These are phyloP conservation scores for Saccharomyces hybrid DNA, from an alignment of 1,139 yeast genomes.

Conservation along the genomic window DNA sequence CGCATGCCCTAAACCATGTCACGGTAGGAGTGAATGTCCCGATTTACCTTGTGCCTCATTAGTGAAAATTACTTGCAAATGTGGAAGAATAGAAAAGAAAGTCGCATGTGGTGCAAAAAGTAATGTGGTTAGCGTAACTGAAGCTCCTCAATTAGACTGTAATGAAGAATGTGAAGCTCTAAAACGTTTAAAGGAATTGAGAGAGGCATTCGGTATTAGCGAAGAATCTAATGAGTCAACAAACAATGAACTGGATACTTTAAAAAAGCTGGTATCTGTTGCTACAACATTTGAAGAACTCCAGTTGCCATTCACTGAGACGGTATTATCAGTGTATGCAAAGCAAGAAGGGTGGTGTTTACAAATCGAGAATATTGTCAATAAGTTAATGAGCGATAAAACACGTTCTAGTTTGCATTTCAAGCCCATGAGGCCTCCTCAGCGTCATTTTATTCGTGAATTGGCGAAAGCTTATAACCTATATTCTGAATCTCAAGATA, in stretches of 20 bases:
- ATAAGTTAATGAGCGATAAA: slow-evolving; percentile 39
- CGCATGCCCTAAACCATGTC: slow-evolving; percentile 56
- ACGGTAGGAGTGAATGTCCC: slow-evolving; percentile 46
- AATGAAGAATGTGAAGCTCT: slow-evolving; percentile 61
- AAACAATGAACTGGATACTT: slow-evolving; percentile 14
- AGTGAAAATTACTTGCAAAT: slow-evolving; percentile 49
- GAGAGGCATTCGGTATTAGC: slow-evolving; percentile 47
- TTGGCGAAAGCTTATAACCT: slow-evolving; percentile 53
- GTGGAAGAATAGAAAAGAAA: slow-evolving; percentile 47
- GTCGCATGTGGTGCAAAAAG: slow-evolving; percentile 49
- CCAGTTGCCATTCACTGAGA: slow-evolving; percentile 37
- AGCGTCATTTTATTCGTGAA: slow-evolving; percentile 64
- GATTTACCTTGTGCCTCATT: slow-evolving; percentile 44
- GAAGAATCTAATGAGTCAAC: slow-evolving; percentile 8
- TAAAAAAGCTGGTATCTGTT: slow-evolving; percentile 7
- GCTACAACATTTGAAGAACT: slow-evolving; percentile 24
- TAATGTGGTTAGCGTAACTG: not conserved
- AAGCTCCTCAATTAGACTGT: slow-evolving; percentile 36
- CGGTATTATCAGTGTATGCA: slow-evolving; percentile 37
- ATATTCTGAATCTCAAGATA: slow-evolving; percentile 69
- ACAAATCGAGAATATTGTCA: slow-evolving; percentile 48
- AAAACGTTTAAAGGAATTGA: slow-evolving; percentile 53
- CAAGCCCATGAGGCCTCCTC: slow-evolving; percentile 63
- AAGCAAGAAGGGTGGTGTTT: slow-evolving; percentile 59
- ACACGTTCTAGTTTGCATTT: slow-evolving; percentile 42